Evolutionary conservation across 805 yeast species (phyloP), one percentile per base, ranked within the genome.

Genomic region (Candida yuanshanica): DNA sequence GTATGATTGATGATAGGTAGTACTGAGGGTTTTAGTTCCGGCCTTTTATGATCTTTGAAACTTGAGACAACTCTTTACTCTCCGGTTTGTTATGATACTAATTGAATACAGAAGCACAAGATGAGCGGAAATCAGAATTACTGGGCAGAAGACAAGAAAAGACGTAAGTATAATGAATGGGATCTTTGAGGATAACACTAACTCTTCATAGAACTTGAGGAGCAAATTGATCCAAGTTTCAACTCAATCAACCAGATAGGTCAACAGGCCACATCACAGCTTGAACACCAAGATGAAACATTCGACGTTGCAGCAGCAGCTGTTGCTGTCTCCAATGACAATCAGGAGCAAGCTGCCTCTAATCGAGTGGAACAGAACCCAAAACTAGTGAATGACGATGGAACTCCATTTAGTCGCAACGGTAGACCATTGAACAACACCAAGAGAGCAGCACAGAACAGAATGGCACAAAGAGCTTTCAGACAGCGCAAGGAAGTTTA

Each of bases 391-490:
- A 20, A 12, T 20, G 38, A n/a, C 21, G 47, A 44, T 14, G 45
- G 26, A 13, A 25, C 44, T 16, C 45, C 48, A 18, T 22, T 53
- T 17, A 43, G 49, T 31, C 59, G 60, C 37, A 38, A 43, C 25
- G 56, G 59, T 3, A 55, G 52, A 42, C 71, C 74, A 14, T 64
- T 82, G 33, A 72, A 80, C 18, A 74, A 71, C 42, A 77, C 93
- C 32, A 87, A 86, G 61, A 77, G 97, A 48, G 96, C 96, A 2
- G 89, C 83, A 8, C 97, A 90, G 64, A 90, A 90, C 67, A 71
- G 97, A 56, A 81, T 78, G 46, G 96, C 97, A 5, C 97, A 90
- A 65, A 77, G 86, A 51, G 95, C 96, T 8, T 90, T 89, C 65
- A 75, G 97, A 57, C 81, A 79, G 58, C 74, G 96, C 46, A 82